Evolutionary conservation across 129 eudicot species (phyloP), one percentile per base, ranked within the genome.

Genomic region (Kitagawia praeruptora): DNA sequence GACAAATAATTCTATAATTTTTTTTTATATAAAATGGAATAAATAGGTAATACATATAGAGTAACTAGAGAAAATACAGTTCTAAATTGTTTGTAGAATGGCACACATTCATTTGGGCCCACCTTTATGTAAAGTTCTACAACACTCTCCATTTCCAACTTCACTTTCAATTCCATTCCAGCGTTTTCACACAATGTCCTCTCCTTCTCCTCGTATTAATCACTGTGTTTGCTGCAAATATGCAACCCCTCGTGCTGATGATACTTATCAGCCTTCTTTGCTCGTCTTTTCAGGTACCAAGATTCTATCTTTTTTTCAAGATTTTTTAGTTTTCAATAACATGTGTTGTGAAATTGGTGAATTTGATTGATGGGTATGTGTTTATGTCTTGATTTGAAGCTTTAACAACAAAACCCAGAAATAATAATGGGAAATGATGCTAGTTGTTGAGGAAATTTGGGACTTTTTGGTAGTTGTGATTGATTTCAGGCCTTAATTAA

Each of bases 201-300:
- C 79, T 13, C 72, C 66, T 58, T 47, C 84, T 41, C 39, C 45
- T 61, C 37, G 16, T 61, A 1, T 61, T 18, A 14, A 18, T 23
- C 77, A 31, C 67, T 8, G 77, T 73, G 37, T 44, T 23, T 79
- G 82, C 44, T 82, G 88, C 5, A 67, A 83, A 15, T 51, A 76
- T 77, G 27, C 91, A 69, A 37, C 46, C 56, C 27, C 83, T 38
- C 79, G 77, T 61, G 67, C 82, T 56, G 15, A 61, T 10, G 15
- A 61, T 10, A 56, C 2, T 8, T 61, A 61, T 79, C 92, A 82
- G 8, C 98, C 71, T 6, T 63, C 98, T 40, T 87, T 93, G 87
- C 91, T 93, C 40, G 97, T 93, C 70, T 93, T 93, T 86, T 93
- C 98, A 66, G 98, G 98, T 93, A 11, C 4, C 31, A 61, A 28